Evolutionary conservation across 495 filamentous ascomycete species (phyloP).

Genomic region (Melanomma pulvis-pyrius): DNA sequence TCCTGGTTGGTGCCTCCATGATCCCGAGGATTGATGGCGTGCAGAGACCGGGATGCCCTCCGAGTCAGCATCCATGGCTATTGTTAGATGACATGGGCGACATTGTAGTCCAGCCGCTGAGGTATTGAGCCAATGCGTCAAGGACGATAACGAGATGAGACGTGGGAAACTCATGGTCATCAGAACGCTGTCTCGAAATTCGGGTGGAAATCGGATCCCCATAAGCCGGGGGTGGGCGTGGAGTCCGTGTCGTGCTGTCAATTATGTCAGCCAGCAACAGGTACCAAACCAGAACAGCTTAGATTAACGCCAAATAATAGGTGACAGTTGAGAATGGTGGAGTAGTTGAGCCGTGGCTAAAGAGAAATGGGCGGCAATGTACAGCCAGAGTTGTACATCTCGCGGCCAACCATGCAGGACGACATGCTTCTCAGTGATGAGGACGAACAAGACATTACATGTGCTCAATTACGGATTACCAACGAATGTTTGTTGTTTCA

Average conservation of each 20-base stretch:
- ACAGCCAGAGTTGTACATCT: conserved; percentile 4
- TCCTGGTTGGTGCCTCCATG: conserved; percentile 37
- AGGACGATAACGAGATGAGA: conserved; percentile 40
- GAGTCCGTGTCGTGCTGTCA: conserved; percentile 35
- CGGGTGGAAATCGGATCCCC: conserved; percentile 36
- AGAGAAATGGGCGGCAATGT: conserved; percentile 12
- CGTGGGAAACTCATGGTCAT: conserved; percentile 30
- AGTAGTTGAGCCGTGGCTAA: conserved; percentile 16
- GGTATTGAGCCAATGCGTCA: conserved; percentile 35
- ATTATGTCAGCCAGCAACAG: conserved; percentile 37
- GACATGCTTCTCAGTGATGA: conserved; percentile 10
- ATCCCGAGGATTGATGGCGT: conserved; percentile 38
- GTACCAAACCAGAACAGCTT: conserved; percentile 27
- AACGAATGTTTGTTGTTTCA: conserved; percentile 15
- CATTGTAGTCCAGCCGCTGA: conserved; percentile 36
- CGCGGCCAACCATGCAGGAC: neutral
- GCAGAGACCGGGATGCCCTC: conserved; percentile 30
- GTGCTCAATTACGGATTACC: conserved; percentile 7
- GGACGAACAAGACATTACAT: conserved; percentile 27
- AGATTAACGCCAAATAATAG: conserved; percentile 21
- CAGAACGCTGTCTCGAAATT: conserved; percentile 37
- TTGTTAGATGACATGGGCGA: conserved; percentile 37
- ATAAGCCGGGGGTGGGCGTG: conserved; percentile 28
- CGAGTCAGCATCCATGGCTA: conserved; percentile 37
- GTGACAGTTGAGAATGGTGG: conserved; percentile 14